Evolutionary conservation across 2,329 filamentous ascomycete species (phyloP), one percentile per base, ranked within the genome.

Genomic region (Paecilomyces sp.): DNA sequence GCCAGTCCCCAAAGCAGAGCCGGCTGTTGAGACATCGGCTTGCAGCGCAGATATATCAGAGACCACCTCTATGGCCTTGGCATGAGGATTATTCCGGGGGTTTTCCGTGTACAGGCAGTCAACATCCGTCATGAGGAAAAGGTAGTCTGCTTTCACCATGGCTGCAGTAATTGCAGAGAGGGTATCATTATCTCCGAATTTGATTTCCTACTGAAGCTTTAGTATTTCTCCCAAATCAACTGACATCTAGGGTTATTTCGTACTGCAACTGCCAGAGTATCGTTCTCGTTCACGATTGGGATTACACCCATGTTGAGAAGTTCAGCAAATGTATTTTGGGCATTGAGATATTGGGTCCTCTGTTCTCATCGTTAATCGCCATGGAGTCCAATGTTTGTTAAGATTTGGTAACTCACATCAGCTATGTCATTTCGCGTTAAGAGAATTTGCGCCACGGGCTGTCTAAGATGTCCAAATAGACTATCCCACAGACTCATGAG

Each of bases 71-170:
- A 99, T 97, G 0, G 94, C 86, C 69, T 88, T 85, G 8, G 94
- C 94, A 69, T 97, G 89, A 0, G 91, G 87, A 68, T 96, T 82
- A 1, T 86, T 88, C 31, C 94, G 85, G 1, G 94, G 94, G 68
- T 99, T 99, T 76, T 93, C 94, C 75, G 96, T 92, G 75, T 99
- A 99, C 12, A 99, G 81, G 72, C 93, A 97, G 73, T 99, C 94
- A 55, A 99, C 94, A 71, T 99, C 94, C 0, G 94, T 99, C 94
- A 99, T 97, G 64, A 99, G 83, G 76, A 99, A 99, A 9, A 99
- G 83, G 68, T 96, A 91, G 70, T 99, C 92, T 56, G 94, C 94
- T 69, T 96, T 91, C 22, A 97, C 90, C 92, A 97, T 97, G 65
- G 90, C 94, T 0, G 94, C 91, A 0, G 94, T 96, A 67, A 99